phyloP scores from a whole-genome alignment of 192 early-diverging fungal genomes.

The Linderina pennispora region DNA sequence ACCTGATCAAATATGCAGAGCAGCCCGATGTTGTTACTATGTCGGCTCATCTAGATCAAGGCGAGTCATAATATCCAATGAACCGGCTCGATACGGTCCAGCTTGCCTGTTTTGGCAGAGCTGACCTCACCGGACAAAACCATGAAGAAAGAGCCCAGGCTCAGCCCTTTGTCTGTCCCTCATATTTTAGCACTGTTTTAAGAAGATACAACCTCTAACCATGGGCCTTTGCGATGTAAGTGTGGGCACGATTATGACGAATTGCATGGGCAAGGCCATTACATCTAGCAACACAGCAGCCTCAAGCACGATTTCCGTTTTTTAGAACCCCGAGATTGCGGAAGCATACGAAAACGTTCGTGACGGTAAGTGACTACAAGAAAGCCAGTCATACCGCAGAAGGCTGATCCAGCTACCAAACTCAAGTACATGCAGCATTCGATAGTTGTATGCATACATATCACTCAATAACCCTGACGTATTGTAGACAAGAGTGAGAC shows the following conservation, averaged over 20 bases:
- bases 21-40: too few relatives aligned
- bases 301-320: background rate
- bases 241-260: background rate
- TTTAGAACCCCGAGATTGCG: conserved; percentile 42
- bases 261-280: too few relatives aligned
- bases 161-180: background rate
- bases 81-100: background rate
- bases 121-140: too few relatives aligned
- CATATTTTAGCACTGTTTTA: background rate
- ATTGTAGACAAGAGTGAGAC: conserved; percentile 47
- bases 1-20: too few relatives aligned
- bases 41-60: too few relatives aligned
- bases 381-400: too few relatives aligned
- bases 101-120: background rate
- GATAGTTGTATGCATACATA: too few relatives aligned
- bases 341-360: conserved; percentile 52
- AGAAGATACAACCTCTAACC: background rate
- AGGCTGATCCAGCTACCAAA: too few relatives aligned
- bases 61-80: too few relatives aligned
- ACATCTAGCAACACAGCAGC: background rate
- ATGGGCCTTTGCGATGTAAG: conserved; percentile 16
- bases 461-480: background rate
- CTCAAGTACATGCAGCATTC: too few relatives aligned
- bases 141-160: too few relatives aligned
- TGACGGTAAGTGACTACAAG: conserved; percentile 4